These are phyloP conservation scores for Pestalotiopsis fici DNA, from an alignment of 2,329 filamentous ascomycete species.

Conservation along the genomic window DNA sequence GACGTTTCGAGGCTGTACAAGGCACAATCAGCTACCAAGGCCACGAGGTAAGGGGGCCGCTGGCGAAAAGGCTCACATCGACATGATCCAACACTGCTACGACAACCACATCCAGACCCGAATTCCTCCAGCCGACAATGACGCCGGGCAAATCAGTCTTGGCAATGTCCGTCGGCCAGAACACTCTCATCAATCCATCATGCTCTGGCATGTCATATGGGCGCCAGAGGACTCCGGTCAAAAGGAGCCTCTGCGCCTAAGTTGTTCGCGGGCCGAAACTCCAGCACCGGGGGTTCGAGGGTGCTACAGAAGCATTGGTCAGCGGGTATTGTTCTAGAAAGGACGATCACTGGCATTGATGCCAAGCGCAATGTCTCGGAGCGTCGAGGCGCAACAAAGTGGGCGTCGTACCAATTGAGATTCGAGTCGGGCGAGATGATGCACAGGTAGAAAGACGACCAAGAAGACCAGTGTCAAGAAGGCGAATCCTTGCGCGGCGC, in stretches of 20 bases:
- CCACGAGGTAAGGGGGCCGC: constrained; percentile 11
- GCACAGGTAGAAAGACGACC: constrained; percentile 79
- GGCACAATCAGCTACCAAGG: constrained; percentile 15
- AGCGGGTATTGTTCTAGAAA: neutral
- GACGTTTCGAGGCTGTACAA: constrained; percentile 70
- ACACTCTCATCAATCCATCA: constrained; percentile 95
- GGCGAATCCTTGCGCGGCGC: constrained; percentile 82
- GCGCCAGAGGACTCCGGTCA: constrained; percentile 48
- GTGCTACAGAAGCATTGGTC: constrained; percentile 57
- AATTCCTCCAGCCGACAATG: constrained; percentile 95
- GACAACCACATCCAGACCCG: constrained; percentile 85
- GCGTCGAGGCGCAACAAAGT: constrained; percentile 6
- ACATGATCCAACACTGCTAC: constrained; percentile 88
- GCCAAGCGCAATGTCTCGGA: constrained; percentile 13
- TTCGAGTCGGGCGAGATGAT: constrained; percentile 79
- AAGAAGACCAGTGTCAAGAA: constrained; percentile 84
- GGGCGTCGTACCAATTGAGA: constrained; percentile 68
- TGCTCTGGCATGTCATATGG: constrained; percentile 64
- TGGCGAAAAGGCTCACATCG: constrained; percentile 60
- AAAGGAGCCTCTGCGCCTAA: constrained; percentile 92
- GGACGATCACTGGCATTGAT: neutral
- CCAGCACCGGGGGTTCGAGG: constrained; percentile 76
- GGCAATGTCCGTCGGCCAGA: constrained; percentile 90
- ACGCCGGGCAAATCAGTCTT: constrained; percentile 75
- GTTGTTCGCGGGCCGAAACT: constrained; percentile 92